Conservation (phyloP, 257 asterid genomes). For the Rauvolfia tetraphylla region DNA sequence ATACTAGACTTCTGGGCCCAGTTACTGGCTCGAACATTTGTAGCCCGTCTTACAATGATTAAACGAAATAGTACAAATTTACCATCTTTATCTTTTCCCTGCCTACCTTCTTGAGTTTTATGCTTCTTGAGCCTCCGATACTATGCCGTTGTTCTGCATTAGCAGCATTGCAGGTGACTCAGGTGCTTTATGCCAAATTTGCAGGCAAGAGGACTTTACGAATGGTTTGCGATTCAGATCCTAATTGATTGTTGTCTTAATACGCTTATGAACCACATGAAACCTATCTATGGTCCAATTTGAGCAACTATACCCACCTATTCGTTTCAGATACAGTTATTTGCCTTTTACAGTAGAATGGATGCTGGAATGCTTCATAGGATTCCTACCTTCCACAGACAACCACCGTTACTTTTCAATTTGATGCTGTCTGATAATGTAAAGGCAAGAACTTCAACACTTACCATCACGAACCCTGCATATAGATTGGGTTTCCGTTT, state of each 20-base stretch:
- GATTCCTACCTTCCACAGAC: slow-evolving; percentile 35
- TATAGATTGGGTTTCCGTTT: slow-evolving; percentile 26
- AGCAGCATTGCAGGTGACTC: not conserved
- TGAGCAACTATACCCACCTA: not conserved
- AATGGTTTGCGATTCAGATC: not conserved
- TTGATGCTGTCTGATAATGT: slow-evolving; percentile 16
- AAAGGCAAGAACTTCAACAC: slow-evolving; percentile 13
- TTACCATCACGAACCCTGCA: slow-evolving; percentile 27
- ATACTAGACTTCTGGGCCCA: not conserved
- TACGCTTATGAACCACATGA: not conserved
- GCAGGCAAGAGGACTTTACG: not conserved
- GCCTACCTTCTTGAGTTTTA: not conserved
- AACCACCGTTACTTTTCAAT: slow-evolving; percentile 26
- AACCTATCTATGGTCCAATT: not conserved
- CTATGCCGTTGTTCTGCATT: not conserved
- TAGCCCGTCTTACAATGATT: not conserved
- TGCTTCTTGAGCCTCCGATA: slow-evolving; percentile 1
- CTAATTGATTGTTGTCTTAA: not conserved
- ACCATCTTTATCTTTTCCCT: not conserved
- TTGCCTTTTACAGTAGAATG: slow-evolving; percentile 21
- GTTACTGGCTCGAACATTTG: too few relatives aligned
- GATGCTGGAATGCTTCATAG: slow-evolving; percentile 40
- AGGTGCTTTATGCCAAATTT: not conserved
- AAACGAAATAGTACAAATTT: not conserved
- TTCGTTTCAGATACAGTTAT: not conserved